Percentiles rank a stretch among this genome's conserved stretches.
Conservation (phyloP, 345 rosid genomes). For the Eucalyptus guilfoylei region DNA sequence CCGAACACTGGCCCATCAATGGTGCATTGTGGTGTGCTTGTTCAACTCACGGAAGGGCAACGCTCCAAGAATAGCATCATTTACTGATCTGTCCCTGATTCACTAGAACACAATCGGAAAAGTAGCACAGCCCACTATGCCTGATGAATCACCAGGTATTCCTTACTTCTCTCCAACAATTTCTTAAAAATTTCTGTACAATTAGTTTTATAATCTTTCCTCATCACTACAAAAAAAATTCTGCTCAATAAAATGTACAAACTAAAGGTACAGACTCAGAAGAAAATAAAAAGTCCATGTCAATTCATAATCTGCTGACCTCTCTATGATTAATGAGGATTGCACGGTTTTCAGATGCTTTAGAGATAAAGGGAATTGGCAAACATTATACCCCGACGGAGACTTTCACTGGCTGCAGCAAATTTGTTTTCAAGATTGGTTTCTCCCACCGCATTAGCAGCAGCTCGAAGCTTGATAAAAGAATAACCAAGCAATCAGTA, state of each 20-base stretch:
- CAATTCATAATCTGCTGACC: not conserved
- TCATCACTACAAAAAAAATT: not conserved
- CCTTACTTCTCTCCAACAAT: not conserved
- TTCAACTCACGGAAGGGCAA: not conserved
- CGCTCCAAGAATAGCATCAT: not conserved
- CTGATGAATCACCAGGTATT: not conserved
- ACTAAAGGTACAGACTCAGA: not conserved
- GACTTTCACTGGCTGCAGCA: slow-evolving; percentile 83
- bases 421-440: slow-evolving; percentile 59
- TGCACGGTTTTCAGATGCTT: not conserved
- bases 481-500: not conserved
- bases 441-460: slow-evolving; percentile 94
- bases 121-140: not conserved
- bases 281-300: not conserved
- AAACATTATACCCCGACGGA: slow-evolving; percentile 87
- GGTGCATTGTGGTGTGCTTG: not conserved
- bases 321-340: not conserved
- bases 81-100: not conserved
- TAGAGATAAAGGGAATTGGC: slow-evolving; percentile 77
- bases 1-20: not conserved
- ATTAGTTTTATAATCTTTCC: not conserved
- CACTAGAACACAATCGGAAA: not conserved
- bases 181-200: not conserved
- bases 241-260: not conserved
- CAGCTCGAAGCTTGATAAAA: slow-evolving; percentile 52